These are phyloP conservation scores for Pythium oligandrum DNA, from an alignment of 352 stramenopile genomes.

Conservation along the genomic window DNA sequence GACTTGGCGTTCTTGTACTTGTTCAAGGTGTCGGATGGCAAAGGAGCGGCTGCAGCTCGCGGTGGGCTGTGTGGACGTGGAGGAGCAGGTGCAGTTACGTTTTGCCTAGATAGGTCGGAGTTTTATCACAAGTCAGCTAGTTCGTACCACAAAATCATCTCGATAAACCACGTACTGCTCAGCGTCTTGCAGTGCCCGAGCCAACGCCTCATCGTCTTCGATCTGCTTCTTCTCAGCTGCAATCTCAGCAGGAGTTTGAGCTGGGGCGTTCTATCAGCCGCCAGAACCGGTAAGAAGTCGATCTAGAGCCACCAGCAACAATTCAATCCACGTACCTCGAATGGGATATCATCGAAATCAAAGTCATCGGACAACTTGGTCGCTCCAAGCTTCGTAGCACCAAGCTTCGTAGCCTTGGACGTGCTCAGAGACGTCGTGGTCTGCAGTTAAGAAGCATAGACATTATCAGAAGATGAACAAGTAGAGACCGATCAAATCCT, in stretches of 20 bases:
- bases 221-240: slow-evolving; percentile 66
- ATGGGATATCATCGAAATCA: slow-evolving; percentile 87
- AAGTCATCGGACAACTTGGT: slow-evolving; percentile 85
- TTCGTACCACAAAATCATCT: neutral
- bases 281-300: too few species aligned
- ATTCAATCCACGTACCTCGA: slow-evolving; percentile 39
- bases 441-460: slow-evolving; percentile 6
- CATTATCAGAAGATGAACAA: neutral
- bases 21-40: slow-evolving; percentile 52
- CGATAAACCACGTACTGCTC: slow-evolving; percentile 50
- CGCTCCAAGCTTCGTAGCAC: slow-evolving; percentile 22
- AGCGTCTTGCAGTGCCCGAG: slow-evolving; percentile 69
- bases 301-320: too few species aligned
- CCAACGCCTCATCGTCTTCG: slow-evolving; percentile 82
- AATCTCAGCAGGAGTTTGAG: too few species aligned
- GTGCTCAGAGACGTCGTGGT: slow-evolving; percentile 31
- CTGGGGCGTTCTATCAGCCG: slow-evolving; percentile 52
- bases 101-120: too few species aligned
- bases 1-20: slow-evolving; percentile 92
- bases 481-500: too few species aligned
- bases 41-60: neutral
- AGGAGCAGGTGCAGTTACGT: neutral
- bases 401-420: slow-evolving; percentile 55
- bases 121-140: too few species aligned
- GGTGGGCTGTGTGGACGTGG: slow-evolving; percentile 14